Percentiles rank a stretch among this genome's conserved stretches.
Evolutionary conservation across 305 asterid genomes (phyloP).

Genomic region (Solanum hybrid): DNA sequence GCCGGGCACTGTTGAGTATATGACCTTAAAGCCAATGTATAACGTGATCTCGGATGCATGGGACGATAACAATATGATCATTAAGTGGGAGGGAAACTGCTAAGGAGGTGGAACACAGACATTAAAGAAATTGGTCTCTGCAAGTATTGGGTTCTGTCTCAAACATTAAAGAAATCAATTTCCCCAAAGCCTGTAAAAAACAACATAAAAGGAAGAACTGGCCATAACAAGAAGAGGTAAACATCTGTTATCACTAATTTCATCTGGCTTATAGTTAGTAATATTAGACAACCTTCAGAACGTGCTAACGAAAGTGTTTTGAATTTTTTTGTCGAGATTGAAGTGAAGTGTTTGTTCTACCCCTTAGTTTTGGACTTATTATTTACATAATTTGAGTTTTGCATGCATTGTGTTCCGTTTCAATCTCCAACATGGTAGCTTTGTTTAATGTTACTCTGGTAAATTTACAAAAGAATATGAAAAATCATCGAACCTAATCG

Average conservation of each 20-base stretch:
- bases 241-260: neutral
- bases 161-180: neutral
- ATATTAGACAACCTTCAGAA: neutral
- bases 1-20: no score
- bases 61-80: neutral
- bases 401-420: conserved; percentile 7
- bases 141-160: conserved; percentile 10
- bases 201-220: conserved; percentile 2
- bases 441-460: no score
- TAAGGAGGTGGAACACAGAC: neutral
- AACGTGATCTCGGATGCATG: neutral
- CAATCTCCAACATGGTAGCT: neutral
- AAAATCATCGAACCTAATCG: neutral
- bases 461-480: no score
- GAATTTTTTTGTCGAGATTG: neutral
- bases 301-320: neutral
- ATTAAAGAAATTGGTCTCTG: neutral
- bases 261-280: neutral
- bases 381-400: neutral
- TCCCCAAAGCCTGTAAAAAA: conserved; percentile 7
- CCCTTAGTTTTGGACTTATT: neutral
- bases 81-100: neutral
- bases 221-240: conserved; percentile 17
- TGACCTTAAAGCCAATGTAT: neutral
- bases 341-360: neutral